Conservation (phyloP, 352 stramenopile species). For the Pythium scleroteichum region DNA sequence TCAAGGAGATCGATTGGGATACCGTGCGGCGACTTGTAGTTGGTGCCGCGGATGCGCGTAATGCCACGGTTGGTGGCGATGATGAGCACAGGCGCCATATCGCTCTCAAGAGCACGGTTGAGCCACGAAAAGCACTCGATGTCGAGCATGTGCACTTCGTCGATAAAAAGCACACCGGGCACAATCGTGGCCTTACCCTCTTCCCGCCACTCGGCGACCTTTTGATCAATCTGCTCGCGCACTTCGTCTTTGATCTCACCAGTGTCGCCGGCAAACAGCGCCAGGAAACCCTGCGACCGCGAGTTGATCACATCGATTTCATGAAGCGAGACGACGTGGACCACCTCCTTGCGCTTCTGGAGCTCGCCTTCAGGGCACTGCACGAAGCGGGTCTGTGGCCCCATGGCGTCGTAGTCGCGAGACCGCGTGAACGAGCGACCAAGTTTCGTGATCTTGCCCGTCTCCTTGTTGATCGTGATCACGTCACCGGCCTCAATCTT, state of each 20-base stretch:
- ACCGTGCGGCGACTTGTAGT: constrained; percentile 98
- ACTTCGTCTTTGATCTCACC: constrained; percentile 99
- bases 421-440: constrained; percentile 97
- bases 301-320: constrained; percentile 99
- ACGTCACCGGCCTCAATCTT: constrained; percentile 98
- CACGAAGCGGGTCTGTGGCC: constrained; percentile 85
- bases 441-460: constrained; percentile 98
- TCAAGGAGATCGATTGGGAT: constrained; percentile 99
- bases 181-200: constrained; percentile 98
- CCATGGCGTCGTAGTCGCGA: constrained; percentile 99
- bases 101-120: constrained; percentile 97
- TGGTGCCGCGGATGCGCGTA: constrained; percentile 97
- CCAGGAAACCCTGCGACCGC: constrained; percentile 98
- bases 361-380: constrained; percentile 96
- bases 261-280: constrained; percentile 98
- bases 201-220: constrained; percentile 96
- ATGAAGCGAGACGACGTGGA: constrained; percentile 97
- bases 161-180: constrained; percentile 99
- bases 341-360: constrained; percentile 98
- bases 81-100: constrained; percentile 98
- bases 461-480: constrained; percentile 99
- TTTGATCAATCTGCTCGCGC: constrained; percentile 98
- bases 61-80: constrained; percentile 99
- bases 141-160: constrained; percentile 99
- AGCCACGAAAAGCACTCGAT: constrained; percentile 99